Percentiles rank a stretch among this genome's conserved stretches.
Conservation (phyloP, 129 eudicot genomes). For the Centaurea solstitialis region DNA sequence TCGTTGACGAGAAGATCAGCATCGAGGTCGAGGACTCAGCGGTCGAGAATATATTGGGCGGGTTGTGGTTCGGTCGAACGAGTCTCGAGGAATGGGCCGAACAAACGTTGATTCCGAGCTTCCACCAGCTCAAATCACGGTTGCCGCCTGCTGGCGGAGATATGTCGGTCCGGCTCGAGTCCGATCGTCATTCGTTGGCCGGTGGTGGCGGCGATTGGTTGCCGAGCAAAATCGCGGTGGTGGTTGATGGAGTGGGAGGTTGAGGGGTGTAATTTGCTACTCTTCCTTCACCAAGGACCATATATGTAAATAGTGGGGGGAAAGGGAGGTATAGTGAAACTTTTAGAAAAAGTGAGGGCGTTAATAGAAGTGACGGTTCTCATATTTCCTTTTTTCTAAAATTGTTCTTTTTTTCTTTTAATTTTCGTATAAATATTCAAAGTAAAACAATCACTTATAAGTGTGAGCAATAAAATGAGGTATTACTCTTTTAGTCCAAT, state of each 20-base stretch:
- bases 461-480: slow-evolving; percentile 18
- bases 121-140: slow-evolving; percentile 37
- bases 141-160: slow-evolving; percentile 22
- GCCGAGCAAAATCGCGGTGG: slow-evolving; percentile 64
- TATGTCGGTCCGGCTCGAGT: slow-evolving; percentile 53
- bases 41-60: slow-evolving; percentile 68
- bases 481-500: background rate
- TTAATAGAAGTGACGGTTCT: slow-evolving; percentile 28
- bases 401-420: slow-evolving; percentile 4
- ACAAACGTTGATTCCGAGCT: slow-evolving; percentile 49
- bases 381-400: slow-evolving; percentile 4
- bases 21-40: slow-evolving; percentile 69
- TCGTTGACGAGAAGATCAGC: slow-evolving; percentile 45
- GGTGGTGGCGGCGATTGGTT: slow-evolving; percentile 62
- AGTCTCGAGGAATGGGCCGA: slow-evolving; percentile 73
- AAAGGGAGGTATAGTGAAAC: slow-evolving; percentile 40
- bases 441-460: slow-evolving; percentile 26
- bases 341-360: slow-evolving; percentile 29
- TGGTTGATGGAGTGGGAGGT: slow-evolving; percentile 36
- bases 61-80: slow-evolving; percentile 71
- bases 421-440: slow-evolving; percentile 29
- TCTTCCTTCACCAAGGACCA: slow-evolving; percentile 5
- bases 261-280: slow-evolving; percentile 26
- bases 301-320: slow-evolving; percentile 37
- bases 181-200: slow-evolving; percentile 40